phyloP scores from a whole-genome alignment of 208 protist genomes.

The Leptomonas seymouri region DNA sequence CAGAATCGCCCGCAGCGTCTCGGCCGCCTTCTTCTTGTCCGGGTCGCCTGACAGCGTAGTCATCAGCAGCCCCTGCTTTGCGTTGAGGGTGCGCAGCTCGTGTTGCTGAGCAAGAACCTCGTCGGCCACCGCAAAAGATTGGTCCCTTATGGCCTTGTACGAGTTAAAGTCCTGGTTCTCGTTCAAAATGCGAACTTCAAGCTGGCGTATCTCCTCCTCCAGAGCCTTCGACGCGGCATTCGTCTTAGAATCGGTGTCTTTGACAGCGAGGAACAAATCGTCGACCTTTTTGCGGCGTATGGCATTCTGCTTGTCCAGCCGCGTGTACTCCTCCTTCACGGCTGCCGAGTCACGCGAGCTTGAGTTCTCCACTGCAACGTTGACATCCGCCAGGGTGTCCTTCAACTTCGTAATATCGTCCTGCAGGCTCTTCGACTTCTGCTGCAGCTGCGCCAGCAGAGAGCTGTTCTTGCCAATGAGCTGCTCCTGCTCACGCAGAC shows the following conservation, averaged over 20 bases:
- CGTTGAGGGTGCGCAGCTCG: conserved; percentile 75
- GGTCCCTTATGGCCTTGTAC: conserved; percentile 76
- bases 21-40: conserved; percentile 76
- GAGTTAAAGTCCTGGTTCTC: conserved; percentile 79
- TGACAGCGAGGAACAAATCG: conserved; percentile 79
- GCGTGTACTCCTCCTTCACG: conserved; percentile 70
- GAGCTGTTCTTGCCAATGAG: conserved; percentile 80
- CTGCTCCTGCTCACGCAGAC: conserved; percentile 85
- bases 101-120: conserved; percentile 82
- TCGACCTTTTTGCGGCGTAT: conserved; percentile 77
- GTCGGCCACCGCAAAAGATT: conserved; percentile 77
- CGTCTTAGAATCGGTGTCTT: conserved; percentile 77
- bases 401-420: conserved; percentile 85
- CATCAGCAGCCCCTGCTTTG: conserved; percentile 87
- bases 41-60: conserved; percentile 71
- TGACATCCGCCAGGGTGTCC: conserved; percentile 79
- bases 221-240: conserved; percentile 59
- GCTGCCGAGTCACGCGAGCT: conserved; percentile 63
- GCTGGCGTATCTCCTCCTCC: conserved; percentile 79
- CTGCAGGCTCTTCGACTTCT: conserved; percentile 66
- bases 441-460: conserved; percentile 75
- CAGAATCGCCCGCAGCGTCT: conserved; percentile 73
- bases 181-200: conserved; percentile 73
- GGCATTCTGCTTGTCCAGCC: conserved; percentile 73
- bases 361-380: conserved; percentile 43